Conservation (phyloP, 1,284 basidiomycete genomes). For the Microbotryum lychnidis-dioicae region DNA sequence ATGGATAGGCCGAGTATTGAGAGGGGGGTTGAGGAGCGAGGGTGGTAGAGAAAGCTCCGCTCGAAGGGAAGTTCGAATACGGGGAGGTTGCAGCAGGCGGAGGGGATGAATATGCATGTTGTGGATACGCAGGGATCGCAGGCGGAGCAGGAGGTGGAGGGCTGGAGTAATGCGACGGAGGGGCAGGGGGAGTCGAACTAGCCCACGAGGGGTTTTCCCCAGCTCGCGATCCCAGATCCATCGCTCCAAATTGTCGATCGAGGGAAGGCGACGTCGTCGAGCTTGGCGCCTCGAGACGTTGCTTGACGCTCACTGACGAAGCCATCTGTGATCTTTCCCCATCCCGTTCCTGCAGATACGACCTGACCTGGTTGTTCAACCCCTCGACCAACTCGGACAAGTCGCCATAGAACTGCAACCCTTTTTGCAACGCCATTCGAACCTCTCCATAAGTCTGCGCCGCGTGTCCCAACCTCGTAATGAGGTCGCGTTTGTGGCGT, state of each 20-base stretch:
- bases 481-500: constrained; percentile 62
- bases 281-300: constrained; percentile 46
- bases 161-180: constrained; percentile 1
- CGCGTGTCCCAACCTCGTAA: constrained; percentile 61
- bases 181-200: constrained; percentile 2
- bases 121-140: constrained; percentile 1
- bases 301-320: constrained; percentile 62
- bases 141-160: constrained; percentile 4
- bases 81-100: constrained; percentile 37
- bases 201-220: constrained; percentile 3
- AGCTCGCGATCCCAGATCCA: constrained; percentile 31
- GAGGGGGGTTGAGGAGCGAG: constrained; percentile 46
- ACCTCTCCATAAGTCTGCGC: constrained; percentile 80
- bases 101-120: constrained; percentile 33
- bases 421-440: constrained; percentile 76
- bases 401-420: constrained; percentile 77
- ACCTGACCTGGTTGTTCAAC: constrained; percentile 55
- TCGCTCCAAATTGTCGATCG: constrained; percentile 34
- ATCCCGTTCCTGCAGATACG: constrained; percentile 58
- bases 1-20: constrained; percentile 11
- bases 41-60: constrained; percentile 14
- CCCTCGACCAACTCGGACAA: constrained; percentile 58
- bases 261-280: constrained; percentile 19
- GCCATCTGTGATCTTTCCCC: constrained; percentile 62
- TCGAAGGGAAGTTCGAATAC: constrained; percentile 13